Evolutionary conservation across 2,329 filamentous ascomycete species (phyloP), one percentile per base, ranked within the genome.

Genomic region (Penicillium sp.): DNA sequence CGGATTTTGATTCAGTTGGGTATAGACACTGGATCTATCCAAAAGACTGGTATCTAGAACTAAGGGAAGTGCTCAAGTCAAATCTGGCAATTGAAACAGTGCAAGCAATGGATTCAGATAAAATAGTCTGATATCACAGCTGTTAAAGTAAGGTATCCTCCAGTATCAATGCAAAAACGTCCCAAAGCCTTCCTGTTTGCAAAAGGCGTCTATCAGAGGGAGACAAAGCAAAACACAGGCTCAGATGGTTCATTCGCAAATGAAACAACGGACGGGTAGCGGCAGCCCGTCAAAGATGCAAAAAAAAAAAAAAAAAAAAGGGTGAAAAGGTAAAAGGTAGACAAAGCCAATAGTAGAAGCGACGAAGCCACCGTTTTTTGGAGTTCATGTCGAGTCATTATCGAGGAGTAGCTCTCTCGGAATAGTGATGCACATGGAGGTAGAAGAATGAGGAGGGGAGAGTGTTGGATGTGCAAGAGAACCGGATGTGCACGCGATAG

Each of bases 351-450:
- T 50, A 55, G 47, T 50, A 52, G 60, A 59, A 64, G 55, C 53
- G 54, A 58, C 48, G 55, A 55, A 62, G 61, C 59, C 59, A 64
- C 61, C 63, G 53, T 57, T 61, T 64, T 61, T 58, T 53, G 47
- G 49, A 51, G 53, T 56, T 67, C 64, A 54, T 66, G 55, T 62
- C 63, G 55, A 61, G 62, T 66, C 64, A 60, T 68, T 53, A 62
- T 57, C 58, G 53, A 48, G 61, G 36, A 33, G 31, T 19, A 56
- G 43, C 44, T 51, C 49, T 53, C 55, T 61, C 52, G 55, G 25
- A 47, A 43, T 56, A 54, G 49, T 33, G 27, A 56, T 58, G 58
- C 58, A 60, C 58, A 41, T 50, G 35, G 39, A 55, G 48, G 23
- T 56, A 49, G 33, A 39, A 21, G 12, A 39, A 35, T 10, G 25